Evolutionary conservation across 2,329 filamentous ascomycete species (phyloP).

Genomic region (Fusarium bulbicola): DNA sequence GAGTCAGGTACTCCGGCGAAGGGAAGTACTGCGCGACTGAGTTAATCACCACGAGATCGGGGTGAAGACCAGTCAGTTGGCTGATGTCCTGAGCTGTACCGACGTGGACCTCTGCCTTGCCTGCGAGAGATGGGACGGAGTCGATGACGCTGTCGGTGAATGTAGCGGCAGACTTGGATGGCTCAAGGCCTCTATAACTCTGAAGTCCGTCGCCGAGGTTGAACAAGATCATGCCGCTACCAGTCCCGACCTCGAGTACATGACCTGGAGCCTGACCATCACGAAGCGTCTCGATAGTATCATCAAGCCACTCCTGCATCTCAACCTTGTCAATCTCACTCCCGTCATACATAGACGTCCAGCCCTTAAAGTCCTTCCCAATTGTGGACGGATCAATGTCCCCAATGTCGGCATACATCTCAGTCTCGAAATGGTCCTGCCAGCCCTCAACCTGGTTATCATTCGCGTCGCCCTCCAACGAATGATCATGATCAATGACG

Average conservation of each 20-base stretch:
- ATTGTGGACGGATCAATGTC: background rate
- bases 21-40: constrained; percentile 45
- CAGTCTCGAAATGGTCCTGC: background rate
- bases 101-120: constrained; percentile 25
- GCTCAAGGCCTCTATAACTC: constrained; percentile 44
- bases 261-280: constrained; percentile 8
- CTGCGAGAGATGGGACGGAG: constrained; percentile 1
- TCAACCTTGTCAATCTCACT: background rate
- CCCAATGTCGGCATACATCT: background rate
- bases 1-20: constrained; percentile 35
- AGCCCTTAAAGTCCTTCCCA: background rate
- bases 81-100: constrained; percentile 36
- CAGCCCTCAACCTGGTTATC: background rate
- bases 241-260: constrained; percentile 46
- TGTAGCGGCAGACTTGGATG: constrained; percentile 27
- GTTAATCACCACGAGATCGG: constrained; percentile 40
- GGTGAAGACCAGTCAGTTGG: background rate
- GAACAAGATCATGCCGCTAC: constrained; percentile 46
- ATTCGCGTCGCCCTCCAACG: background rate
- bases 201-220: constrained; percentile 33
- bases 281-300: constrained; percentile 38
- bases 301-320: constrained; percentile 47
- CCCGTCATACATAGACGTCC: background rate
- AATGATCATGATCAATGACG: background rate
- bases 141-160: constrained; percentile 32